These are phyloP conservation scores for Apiospora rasikravindrae DNA, from an alignment of 2,329 filamentous ascomycete species.

Conservation along the genomic window DNA sequence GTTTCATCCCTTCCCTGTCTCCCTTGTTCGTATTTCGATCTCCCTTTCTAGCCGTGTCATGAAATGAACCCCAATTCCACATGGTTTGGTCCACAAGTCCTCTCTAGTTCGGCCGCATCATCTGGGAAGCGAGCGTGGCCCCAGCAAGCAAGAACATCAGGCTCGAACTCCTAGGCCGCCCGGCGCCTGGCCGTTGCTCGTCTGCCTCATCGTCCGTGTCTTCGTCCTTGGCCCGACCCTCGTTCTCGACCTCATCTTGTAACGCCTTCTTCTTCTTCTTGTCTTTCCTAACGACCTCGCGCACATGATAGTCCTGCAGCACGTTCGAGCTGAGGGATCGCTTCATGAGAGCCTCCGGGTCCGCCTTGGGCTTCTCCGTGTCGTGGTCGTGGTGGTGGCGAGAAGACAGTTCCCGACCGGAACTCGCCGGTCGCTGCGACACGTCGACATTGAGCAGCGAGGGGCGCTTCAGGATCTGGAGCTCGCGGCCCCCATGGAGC, in stretches of 20 bases:
- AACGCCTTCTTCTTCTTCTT: not conserved
- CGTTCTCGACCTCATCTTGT: not conserved
- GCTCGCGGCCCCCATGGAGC: constrained; percentile 20
- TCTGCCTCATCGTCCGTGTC: not conserved
- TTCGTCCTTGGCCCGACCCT: not conserved
- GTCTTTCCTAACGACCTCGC: not conserved
- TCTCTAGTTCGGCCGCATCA: not conserved
- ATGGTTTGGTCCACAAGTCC: not conserved
- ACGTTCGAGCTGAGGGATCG: constrained; percentile 19
- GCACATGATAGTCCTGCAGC: constrained; percentile 17
- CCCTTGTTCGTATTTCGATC: not conserved
- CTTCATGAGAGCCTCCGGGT: constrained; percentile 15
- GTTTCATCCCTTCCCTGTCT: not conserved
- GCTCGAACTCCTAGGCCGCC: constrained; percentile 17
- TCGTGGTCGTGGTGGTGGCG: not conserved
- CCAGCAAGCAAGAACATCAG: constrained; percentile 22
- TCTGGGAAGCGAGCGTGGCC: constrained; percentile 21
- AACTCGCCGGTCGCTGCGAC: constrained; percentile 2
- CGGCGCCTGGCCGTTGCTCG: not conserved
- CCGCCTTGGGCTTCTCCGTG: not conserved
- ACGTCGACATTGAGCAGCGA: not conserved
- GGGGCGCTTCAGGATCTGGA: constrained; percentile 18
- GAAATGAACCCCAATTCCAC: not conserved
- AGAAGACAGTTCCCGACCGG: constrained; percentile 9
- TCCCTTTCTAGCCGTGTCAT: not conserved